Evolutionary conservation across 805 yeast species (phyloP), one percentile per base, ranked within the genome.

Genomic region (Teunomyces cretensis): DNA sequence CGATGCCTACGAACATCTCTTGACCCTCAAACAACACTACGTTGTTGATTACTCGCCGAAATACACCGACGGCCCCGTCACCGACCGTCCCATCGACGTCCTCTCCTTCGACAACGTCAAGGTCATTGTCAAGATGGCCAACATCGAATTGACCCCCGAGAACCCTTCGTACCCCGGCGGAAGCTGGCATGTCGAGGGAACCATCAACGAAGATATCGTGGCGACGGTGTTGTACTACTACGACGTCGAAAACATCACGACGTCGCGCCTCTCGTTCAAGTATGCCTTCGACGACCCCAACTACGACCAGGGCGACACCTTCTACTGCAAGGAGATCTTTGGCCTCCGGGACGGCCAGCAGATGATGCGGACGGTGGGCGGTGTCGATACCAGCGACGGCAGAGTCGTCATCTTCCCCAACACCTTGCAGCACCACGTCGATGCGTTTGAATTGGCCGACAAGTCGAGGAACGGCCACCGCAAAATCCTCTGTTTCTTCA

Each of bases 181-280:
- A 0, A 48, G 68, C 1, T 72, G 76, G 76, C 76, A 72, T 43
- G 63, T 71, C 1, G 75, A 72, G 50, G 77, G 76, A 1, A 58
- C 70, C 6, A 60, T 61, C 19, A 66, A 66, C 47, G 77, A 72
- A 50, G 66, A 68, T 44, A 71, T 72, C 37, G 66, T 72, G 5
- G 75, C 75, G 2, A 69, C 75, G 2, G 57, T 64, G 4, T 50
- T 71, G 27, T 72, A 69, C 51, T 72, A 71, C 49, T 70, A 69
- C 43, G 75, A 72, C 41, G 44, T 54, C 17, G 69, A 66, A n/a
- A 72, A 72, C 49, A 68, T 72, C 36, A 49, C 62, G 1, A 68
- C 62, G 26, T 65, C 72, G 2, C 53, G 46, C 14, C 48, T 72
- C 9, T 50, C 64, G 2, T 71, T 71, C 49, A 50, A 70, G 44